These are phyloP conservation scores for Chenopodium berlandieri DNA, from an alignment of 148 eudicot species.

Conservation along the genomic window DNA sequence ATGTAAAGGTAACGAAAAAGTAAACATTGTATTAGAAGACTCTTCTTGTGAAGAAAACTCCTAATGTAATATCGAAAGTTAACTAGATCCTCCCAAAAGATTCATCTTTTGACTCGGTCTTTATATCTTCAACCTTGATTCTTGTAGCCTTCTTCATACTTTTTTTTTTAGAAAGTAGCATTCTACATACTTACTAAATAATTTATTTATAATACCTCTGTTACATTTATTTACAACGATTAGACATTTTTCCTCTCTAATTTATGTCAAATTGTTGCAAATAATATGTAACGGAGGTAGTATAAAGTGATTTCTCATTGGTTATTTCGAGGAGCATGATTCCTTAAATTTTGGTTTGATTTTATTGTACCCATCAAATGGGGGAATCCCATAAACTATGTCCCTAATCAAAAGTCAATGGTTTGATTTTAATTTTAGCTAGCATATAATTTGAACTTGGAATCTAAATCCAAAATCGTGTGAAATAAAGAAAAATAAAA, in stretches of 20 bases:
- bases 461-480: background rate
- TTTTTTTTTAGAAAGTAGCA: no score
- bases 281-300: no score
- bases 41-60: no score
- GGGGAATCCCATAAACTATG: background rate
- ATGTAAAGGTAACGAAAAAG: no score
- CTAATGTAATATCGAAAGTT: no score
- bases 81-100: background rate
- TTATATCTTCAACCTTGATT: background rate
- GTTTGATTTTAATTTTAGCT: no score
- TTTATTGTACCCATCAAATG: background rate
- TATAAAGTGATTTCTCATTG: background rate
- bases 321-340: background rate
- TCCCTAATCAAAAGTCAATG: background rate
- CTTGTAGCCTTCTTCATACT: background rate
- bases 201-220: no score
- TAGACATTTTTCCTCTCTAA: no score
- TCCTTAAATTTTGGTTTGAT: background rate
- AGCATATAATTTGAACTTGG: background rate
- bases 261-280: no score
- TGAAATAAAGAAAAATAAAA: background rate
- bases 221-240: no score
- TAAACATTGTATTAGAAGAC: no score
- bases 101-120: background rate
- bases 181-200: no score